Conservation (phyloP, 2,329 filamentous ascomycete species). For the Seiridium cupressi region DNA sequence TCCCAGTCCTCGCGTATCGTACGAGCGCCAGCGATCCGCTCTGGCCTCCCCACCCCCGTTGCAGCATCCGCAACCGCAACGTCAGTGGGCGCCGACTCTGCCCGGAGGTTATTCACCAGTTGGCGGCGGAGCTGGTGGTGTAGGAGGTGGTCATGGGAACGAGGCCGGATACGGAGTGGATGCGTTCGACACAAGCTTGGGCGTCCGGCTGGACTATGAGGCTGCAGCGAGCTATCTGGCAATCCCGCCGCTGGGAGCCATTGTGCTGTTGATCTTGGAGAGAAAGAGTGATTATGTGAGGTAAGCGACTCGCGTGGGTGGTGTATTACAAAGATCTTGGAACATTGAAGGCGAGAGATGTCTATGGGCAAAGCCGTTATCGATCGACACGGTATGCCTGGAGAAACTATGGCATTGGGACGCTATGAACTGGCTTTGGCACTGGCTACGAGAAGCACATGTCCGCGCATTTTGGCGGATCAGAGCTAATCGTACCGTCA, state of each 20-base stretch:
- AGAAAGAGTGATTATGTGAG: constrained; percentile 96
- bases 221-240: constrained; percentile 85
- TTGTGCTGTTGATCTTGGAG: constrained; percentile 81
- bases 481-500: constrained; percentile 9
- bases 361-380: neutral
- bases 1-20: constrained; percentile 55
- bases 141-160: constrained; percentile 14
- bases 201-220: constrained; percentile 84
- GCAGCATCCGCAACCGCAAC: constrained; percentile 56
- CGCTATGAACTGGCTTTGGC: neutral
- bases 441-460: neutral
- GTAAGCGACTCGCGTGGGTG: constrained; percentile 42
- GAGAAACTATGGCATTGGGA: neutral
- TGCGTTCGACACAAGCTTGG: constrained; percentile 84
- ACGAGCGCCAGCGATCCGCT: constrained; percentile 51
- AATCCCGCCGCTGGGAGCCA: constrained; percentile 81
- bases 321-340: neutral
- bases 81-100: constrained; percentile 44
- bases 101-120: constrained; percentile 7
- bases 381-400: neutral
- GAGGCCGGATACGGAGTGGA: constrained; percentile 33
- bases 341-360: no score
- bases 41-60: constrained; percentile 43
- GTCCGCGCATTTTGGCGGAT: neutral
- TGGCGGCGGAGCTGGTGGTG: constrained; percentile 14